Evolutionary conservation across 2,329 filamentous ascomycete species (phyloP).

Genomic region (Apiospora arundinis): DNA sequence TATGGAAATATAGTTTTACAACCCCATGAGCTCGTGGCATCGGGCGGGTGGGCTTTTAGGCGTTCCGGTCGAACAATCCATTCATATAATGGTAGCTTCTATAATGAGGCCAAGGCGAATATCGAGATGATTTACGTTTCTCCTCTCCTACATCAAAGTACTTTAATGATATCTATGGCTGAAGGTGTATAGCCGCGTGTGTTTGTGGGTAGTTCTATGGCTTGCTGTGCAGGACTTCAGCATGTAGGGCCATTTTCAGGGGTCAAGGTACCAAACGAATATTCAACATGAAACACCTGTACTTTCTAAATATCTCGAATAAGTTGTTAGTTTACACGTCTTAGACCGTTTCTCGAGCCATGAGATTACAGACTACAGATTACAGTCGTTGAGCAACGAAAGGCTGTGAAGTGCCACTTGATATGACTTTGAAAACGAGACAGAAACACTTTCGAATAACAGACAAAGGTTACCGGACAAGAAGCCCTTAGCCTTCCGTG

Average conservation of each 20-base stretch:
- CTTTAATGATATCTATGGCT: not conserved
- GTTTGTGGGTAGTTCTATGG: not conserved
- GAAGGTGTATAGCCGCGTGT: not conserved
- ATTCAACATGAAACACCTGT: no score
- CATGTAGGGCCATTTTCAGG: no score
- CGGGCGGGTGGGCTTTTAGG: not conserved
- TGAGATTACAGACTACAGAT: no score
- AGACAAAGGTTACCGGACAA: not conserved
- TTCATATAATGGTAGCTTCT: slow-evolving; percentile 4
- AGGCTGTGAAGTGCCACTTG: no score
- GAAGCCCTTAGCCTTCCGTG: not conserved
- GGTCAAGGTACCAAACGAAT: no score
- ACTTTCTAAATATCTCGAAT: no score
- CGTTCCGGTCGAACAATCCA: not conserved
- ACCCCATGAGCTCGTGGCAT: not conserved
- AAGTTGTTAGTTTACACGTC: no score
- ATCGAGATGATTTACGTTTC: not conserved
- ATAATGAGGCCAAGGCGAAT: not conserved
- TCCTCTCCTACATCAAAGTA: not conserved
- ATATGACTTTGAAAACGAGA: no score
- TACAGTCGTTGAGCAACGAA: no score
- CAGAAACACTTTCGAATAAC: no score
- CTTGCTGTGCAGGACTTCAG: no score
- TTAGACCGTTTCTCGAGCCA: no score
- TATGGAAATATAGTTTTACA: not conserved